A percentile compares a stretch with the other conserved stretches of the same genome.
phyloP scores from a whole-genome alignment of 2,329 filamentous ascomycete species.

The Colletotrichum paranaense region DNA sequence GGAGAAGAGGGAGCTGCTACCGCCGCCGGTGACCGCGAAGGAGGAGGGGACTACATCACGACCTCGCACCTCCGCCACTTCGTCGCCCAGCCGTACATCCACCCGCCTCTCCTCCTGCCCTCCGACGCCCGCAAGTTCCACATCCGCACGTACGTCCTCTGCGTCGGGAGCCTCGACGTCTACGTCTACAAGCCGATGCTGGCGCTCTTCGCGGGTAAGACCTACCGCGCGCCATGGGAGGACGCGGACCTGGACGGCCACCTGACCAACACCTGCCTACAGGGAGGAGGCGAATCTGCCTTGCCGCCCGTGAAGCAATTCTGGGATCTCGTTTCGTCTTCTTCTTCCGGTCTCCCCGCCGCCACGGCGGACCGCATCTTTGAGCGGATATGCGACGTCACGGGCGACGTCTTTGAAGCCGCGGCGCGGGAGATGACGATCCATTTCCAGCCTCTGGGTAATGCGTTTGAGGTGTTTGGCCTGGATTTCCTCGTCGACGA shows the following conservation, averaged over 20 bases:
- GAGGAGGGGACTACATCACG: constrained; percentile 68
- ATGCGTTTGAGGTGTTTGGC: constrained; percentile 93
- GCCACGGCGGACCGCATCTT: constrained; percentile 73
- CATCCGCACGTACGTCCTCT: constrained; percentile 90
- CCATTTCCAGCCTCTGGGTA: constrained; percentile 90
- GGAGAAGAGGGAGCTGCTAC: constrained; percentile 47
- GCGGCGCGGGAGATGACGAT: constrained; percentile 85
- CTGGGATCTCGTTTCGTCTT: constrained; percentile 67
- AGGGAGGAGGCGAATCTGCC: constrained; percentile 63
- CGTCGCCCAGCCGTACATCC: constrained; percentile 93
- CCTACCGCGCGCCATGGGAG: constrained; percentile 75
- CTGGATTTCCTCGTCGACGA: constrained; percentile 88
- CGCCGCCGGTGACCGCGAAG: constrained; percentile 41
- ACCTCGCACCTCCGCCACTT: constrained; percentile 96
- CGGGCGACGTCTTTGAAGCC: constrained; percentile 85
- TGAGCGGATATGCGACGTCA: constrained; percentile 77
- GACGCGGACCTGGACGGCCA: constrained; percentile 73
- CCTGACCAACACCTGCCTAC: constrained; percentile 95
- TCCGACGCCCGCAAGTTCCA: constrained; percentile 88
- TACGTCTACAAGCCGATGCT: constrained; percentile 94
- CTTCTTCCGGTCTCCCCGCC: constrained; percentile 37
- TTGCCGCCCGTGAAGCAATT: constrained; percentile 77
- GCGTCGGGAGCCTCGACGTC: constrained; percentile 80
- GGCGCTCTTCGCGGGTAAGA: constrained; percentile 84
- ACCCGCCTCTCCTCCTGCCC: constrained; percentile 82